Evolutionary conservation across 345 rosid species (phyloP).

Genomic region (Eucalyptus coolabah): DNA sequence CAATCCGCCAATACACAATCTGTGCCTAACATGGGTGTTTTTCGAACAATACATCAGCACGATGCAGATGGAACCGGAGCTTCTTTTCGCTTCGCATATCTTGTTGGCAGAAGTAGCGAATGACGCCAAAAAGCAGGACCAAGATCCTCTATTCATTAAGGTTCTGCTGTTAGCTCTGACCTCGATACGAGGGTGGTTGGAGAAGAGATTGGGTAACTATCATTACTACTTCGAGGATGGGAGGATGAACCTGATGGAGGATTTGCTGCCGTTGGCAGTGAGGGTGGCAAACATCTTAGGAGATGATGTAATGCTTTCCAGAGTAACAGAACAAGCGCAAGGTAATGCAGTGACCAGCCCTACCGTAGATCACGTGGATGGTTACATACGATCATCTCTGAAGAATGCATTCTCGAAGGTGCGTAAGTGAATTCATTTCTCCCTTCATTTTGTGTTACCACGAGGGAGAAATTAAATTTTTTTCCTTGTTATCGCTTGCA

Average conservation of each 20-base stretch:
- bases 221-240: slow-evolving; percentile 71
- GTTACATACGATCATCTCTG: slow-evolving; percentile 66
- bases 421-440: not conserved
- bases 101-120: slow-evolving; percentile 72
- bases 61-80: slow-evolving; percentile 58
- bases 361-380: slow-evolving; percentile 44
- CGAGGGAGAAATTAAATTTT: not conserved
- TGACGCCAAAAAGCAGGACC: slow-evolving; percentile 59
- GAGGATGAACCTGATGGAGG: slow-evolving; percentile 38
- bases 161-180: slow-evolving; percentile 44
- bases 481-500: not conserved
- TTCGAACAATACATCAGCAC: slow-evolving; percentile 72
- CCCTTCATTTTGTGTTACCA: not conserved
- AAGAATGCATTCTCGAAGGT: slow-evolving; percentile 71
- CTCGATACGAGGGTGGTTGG: slow-evolving; percentile 81
- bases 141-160: slow-evolving; percentile 51
- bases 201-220: slow-evolving; percentile 59
- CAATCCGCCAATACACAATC: slow-evolving; percentile 50
- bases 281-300: slow-evolving; percentile 53
- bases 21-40: slow-evolving; percentile 83
- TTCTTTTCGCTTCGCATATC: slow-evolving; percentile 58
- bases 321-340: slow-evolving; percentile 25
- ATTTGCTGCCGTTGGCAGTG: slow-evolving; percentile 60
- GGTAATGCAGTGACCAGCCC: slow-evolving; percentile 35
- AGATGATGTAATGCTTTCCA: slow-evolving; percentile 33